Evolutionary conservation across 2,329 filamentous ascomycete species (phyloP).

Genomic region (Aspergillus fischeri): DNA sequence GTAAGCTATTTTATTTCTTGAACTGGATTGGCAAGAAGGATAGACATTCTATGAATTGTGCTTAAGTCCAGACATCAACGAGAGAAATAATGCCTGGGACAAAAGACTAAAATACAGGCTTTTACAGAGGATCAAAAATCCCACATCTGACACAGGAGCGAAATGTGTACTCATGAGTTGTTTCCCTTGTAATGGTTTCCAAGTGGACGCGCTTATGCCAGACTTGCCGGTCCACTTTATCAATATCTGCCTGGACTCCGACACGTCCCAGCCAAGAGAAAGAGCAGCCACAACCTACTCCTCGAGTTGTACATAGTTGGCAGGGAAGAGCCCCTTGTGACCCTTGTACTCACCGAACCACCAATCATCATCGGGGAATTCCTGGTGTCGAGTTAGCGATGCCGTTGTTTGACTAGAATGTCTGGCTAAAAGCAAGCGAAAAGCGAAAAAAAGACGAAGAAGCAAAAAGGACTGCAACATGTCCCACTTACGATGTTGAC

Average conservation of each 20-base stretch:
- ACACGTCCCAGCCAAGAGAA: neutral
- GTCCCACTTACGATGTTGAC: conserved; percentile 63
- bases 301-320: conserved; percentile 44
- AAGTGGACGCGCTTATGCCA: neutral
- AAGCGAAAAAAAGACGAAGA: neutral
- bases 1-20: neutral
- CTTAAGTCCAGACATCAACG: neutral
- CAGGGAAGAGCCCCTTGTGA: conserved; percentile 72
- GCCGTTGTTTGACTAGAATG: neutral
- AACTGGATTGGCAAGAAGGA: neutral
- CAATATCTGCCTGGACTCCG: neutral
- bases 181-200: neutral
- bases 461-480: neutral
- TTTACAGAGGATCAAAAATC: neutral
- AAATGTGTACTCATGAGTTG: neutral
- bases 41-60: neutral
- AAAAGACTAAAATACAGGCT: neutral
- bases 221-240: neutral
- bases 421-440: neutral
- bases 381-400: conserved; percentile 46
- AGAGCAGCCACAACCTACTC: neutral
- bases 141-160: neutral
- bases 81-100: neutral
- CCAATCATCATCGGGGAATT: conserved; percentile 98
- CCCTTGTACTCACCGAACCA: conserved; percentile 88